Evolutionary conservation across 148 eudicot species (phyloP).

Genomic region (Camellia sinensis): DNA sequence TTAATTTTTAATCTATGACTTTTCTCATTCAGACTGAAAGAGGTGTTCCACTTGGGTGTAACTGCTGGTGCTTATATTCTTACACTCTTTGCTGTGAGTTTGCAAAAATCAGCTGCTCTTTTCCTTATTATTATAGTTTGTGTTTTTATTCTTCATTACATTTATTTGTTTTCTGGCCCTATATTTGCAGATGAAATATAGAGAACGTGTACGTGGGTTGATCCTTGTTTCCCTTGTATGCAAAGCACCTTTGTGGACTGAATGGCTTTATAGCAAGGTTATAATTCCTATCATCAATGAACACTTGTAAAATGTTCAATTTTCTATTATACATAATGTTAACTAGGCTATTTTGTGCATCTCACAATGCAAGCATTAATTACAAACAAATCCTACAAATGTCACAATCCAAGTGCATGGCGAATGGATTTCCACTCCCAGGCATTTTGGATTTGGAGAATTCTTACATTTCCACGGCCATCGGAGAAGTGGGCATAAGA

Average conservation of each 20-base stretch:
- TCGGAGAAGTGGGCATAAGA: background rate
- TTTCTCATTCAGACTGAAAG: constrained; percentile 15
- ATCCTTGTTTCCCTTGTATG: constrained; percentile 31
- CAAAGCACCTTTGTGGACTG: constrained; percentile 31
- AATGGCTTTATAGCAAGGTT: constrained; percentile 33
- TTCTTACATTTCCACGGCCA: background rate
- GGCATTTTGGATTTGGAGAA: background rate
- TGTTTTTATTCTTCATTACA: background rate
- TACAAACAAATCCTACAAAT: background rate
- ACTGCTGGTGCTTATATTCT: constrained; percentile 36
- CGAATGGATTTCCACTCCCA: background rate
- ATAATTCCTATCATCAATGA: background rate
- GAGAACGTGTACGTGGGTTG: constrained; percentile 26
- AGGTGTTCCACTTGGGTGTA: constrained; percentile 26
- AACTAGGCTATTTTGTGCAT: background rate
- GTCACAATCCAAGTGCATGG: background rate
- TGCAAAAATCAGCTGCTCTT: background rate
- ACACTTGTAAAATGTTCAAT: background rate
- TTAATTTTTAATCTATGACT: background rate
- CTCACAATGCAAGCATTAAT: background rate
- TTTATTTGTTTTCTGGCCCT: background rate
- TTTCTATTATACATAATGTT: background rate
- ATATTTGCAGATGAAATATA: constrained; percentile 24
- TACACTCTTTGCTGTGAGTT: constrained; percentile 30
- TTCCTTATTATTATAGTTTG: background rate